Evolutionary conservation across 352 stramenopile species (phyloP), one percentile per base, ranked within the genome.

Genomic region (Phytophthora aleatoria): DNA sequence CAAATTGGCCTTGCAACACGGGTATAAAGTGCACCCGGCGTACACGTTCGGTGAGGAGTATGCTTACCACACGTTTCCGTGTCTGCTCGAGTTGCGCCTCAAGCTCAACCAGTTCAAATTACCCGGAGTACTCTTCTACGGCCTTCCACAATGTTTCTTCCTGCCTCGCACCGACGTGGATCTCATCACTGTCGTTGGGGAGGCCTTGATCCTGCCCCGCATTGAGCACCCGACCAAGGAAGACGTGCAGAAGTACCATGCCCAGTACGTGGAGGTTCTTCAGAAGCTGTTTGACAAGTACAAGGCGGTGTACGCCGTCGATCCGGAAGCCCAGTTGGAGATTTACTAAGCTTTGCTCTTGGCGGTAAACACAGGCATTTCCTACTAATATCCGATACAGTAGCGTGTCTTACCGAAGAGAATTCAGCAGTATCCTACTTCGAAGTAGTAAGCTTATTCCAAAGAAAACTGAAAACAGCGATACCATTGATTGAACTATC

Each of bases 1-100:
- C 69, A 96, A 97, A 57, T 75, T 98, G 26, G 91, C 81, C 36
- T 73, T 98, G 10, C 81, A 97, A 65, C 72, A 92, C 65, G 93
- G 94, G 24, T 96, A 95, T 73, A 93, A 87, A 50, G 76, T 98
- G 20, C 69, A 87, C 44, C 90, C 92, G 3, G 87, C 81, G 1
- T 98, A 97, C 74, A 95, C 82, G 13, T 98, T 98, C 71, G 93
- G 91, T 12, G 93, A 98, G 63, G 84, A 89, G 50, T 63, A 87
- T 44, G 83, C 87, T 11, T 98, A 90, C 67, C 73, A 84, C 45
- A 89, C 95, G 33, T 73, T 96, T 20, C 83, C 93, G 50, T 89
- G 86, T 41, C 68, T 89, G 3, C 90, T 90, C 47, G 73, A 75
- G 41, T 57, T 81, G 7, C 77, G 94, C 3, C 73, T 97, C 15